phyloP scores from a whole-genome alignment of 495 filamentous ascomycete species.

The Xylaria telfairii region DNA sequence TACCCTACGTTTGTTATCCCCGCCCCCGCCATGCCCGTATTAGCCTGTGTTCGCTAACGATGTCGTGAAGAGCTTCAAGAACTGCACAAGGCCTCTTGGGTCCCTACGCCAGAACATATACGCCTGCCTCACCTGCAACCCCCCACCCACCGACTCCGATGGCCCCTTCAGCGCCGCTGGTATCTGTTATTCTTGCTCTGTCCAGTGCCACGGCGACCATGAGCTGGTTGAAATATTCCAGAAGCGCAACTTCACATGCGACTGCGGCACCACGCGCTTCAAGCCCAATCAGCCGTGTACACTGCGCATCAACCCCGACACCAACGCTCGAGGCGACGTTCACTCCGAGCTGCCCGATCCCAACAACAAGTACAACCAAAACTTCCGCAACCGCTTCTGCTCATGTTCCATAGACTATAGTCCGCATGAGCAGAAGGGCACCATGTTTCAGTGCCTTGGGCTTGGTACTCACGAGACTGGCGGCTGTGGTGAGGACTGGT shows the following conservation, averaged over 20 bases:
- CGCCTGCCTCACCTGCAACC: conserved; percentile 91
- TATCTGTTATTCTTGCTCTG: conserved; percentile 95
- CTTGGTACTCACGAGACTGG: conserved; percentile 79
- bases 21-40: background rate
- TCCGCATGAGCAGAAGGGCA: conserved; percentile 84
- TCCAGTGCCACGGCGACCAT: conserved; percentile 95
- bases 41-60: conserved; percentile 9
- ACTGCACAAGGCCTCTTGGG: conserved; percentile 87
- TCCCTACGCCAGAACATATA: conserved; percentile 86
- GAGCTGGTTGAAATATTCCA: conserved; percentile 93
- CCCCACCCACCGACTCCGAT: conserved; percentile 58
- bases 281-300: conserved; percentile 72
- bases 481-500: conserved; percentile 99
- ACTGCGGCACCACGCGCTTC: conserved; percentile 89
- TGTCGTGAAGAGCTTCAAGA: conserved; percentile 76
- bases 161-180: conserved; percentile 76
- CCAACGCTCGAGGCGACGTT: conserved; percentile 74
- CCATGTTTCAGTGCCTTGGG: conserved; percentile 98
- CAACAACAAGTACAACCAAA: conserved; percentile 91
- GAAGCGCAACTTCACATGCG: conserved; percentile 94
- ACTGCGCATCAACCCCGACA: conserved; percentile 74
- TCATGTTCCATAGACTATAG: conserved; percentile 88
- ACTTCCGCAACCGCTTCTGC: conserved; percentile 92
- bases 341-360: conserved; percentile 73
- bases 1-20: conserved; percentile 74